Conservation (phyloP, 306 rosid species). For the Glycine soja region DNA sequence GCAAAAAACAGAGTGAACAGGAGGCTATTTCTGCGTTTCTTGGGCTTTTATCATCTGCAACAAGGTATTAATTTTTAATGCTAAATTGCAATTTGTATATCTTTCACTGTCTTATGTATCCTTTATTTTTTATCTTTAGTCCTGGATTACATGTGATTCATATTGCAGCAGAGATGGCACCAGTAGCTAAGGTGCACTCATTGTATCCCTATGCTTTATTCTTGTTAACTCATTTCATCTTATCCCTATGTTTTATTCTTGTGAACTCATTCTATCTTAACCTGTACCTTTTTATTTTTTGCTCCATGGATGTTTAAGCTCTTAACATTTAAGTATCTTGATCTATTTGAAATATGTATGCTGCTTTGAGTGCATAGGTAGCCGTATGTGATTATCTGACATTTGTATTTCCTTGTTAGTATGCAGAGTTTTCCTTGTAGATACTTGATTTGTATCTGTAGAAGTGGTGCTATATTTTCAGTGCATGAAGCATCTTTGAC, state of each 20-base stretch:
- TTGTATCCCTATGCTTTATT: conserved; percentile 23
- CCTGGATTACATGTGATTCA: conserved; percentile 87
- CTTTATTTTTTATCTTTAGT: conserved; percentile 68
- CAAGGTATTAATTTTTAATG: conserved; percentile 63
- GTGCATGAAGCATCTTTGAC: no score
- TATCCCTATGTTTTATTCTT: no score
- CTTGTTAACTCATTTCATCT: conserved; percentile 24
- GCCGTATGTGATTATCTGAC: background rate
- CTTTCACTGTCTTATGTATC: conserved; percentile 53
- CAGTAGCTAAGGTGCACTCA: conserved; percentile 88
- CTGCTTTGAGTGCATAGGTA: background rate
- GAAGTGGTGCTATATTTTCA: no score
- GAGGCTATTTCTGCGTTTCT: conserved; percentile 80
- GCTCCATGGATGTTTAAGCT: conserved; percentile 7
- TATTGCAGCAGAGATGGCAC: conserved; percentile 99
- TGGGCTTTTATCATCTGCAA: conserved; percentile 61
- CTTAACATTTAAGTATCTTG: background rate
- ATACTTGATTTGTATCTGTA: no score
- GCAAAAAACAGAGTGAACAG: conserved; percentile 65
- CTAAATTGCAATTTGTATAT: conserved; percentile 31
- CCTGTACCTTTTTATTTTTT: background rate
- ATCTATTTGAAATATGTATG: background rate
- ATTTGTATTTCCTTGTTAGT: no score
- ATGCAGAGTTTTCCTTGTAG: no score
- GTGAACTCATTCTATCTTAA: no score